phyloP scores from a whole-genome alignment of 306 rosid species.

The Dryas alaskensis region DNA sequence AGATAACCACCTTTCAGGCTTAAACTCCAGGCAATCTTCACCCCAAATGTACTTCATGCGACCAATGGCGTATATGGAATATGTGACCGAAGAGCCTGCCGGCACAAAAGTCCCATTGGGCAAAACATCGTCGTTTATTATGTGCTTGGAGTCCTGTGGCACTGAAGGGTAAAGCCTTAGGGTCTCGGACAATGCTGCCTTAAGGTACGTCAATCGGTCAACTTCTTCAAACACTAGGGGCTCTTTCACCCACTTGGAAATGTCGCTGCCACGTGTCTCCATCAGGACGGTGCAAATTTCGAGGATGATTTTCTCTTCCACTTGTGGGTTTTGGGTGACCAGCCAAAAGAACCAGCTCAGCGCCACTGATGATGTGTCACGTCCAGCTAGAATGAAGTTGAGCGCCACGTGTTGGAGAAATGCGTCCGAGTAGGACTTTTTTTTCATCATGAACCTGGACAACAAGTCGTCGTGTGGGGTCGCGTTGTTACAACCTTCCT shows the following conservation, averaged over 20 bases:
- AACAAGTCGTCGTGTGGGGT: constrained; percentile 62
- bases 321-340: constrained; percentile 44
- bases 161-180: constrained; percentile 85
- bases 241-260: constrained; percentile 51
- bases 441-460: constrained; percentile 84
- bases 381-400: constrained; percentile 92
- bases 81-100: constrained; percentile 58
- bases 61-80: constrained; percentile 70
- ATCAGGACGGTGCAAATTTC: constrained; percentile 63
- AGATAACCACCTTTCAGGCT: constrained; percentile 80
- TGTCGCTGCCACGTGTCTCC: constrained; percentile 65
- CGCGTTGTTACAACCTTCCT: constrained; percentile 16
- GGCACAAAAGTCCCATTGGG: constrained; percentile 69
- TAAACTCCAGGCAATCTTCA: constrained; percentile 78
- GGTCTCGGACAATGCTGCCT: constrained; percentile 75
- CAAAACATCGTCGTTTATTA: constrained; percentile 57
- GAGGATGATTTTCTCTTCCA: constrained; percentile 59
- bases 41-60: constrained; percentile 92
- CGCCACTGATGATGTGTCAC: constrained; percentile 85
- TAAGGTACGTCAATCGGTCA: constrained; percentile 67
- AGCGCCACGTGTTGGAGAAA: constrained; percentile 84
- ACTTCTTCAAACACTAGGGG: constrained; percentile 79
- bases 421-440: constrained; percentile 55
- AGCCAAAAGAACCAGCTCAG: constrained; percentile 89
- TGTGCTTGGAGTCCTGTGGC: constrained; percentile 83